A percentile compares a stretch with the other conserved stretches of the same genome.
phyloP scores from a whole-genome alignment of 1,284 basidiomycete species.

The Coniferiporia weirii region DNA sequence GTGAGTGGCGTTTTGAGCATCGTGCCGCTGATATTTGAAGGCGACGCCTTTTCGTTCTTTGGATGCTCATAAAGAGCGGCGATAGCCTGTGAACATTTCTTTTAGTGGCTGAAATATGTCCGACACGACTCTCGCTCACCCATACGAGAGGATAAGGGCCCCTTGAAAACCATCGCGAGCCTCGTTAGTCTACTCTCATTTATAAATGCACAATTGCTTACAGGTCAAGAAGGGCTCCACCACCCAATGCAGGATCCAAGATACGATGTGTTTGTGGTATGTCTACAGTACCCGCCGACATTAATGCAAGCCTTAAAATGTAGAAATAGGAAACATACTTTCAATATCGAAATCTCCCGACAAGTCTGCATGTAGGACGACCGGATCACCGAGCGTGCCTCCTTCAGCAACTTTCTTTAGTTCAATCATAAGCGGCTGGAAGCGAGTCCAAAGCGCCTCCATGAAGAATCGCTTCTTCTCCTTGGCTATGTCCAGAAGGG shows the following conservation, averaged over 20 bases:
- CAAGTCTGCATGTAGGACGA: constrained; percentile 66
- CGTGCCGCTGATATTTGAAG: constrained; percentile 51
- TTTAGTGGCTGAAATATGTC: not conserved
- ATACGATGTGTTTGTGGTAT: constrained; percentile 69
- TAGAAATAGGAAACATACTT: constrained; percentile 41
- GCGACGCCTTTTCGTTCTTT: constrained; percentile 51
- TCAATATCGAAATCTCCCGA: constrained; percentile 67
- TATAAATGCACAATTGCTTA: constrained; percentile 30
- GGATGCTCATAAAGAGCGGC: constrained; percentile 78
- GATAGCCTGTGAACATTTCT: constrained; percentile 48
- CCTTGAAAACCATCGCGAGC: constrained; percentile 31
- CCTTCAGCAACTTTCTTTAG: constrained; percentile 60
- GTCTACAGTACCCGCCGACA: constrained; percentile 34
- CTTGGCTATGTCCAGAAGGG: constrained; percentile 68
- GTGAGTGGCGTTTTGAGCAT: constrained; percentile 74
- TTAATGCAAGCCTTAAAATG: not conserved
- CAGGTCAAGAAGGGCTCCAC: constrained; percentile 84
- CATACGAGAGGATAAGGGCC: constrained; percentile 83
- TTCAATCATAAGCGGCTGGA: constrained; percentile 65
- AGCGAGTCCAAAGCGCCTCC: constrained; percentile 84
- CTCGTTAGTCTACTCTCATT: not conserved
- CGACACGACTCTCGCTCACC: constrained; percentile 37
- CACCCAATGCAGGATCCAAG: constrained; percentile 75
- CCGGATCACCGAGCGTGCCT: constrained; percentile 56
- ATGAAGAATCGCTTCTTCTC: constrained; percentile 80